Evolutionary conservation across 768 basidiomycete species (phyloP).

Genomic region (Hericium rajendrae): DNA sequence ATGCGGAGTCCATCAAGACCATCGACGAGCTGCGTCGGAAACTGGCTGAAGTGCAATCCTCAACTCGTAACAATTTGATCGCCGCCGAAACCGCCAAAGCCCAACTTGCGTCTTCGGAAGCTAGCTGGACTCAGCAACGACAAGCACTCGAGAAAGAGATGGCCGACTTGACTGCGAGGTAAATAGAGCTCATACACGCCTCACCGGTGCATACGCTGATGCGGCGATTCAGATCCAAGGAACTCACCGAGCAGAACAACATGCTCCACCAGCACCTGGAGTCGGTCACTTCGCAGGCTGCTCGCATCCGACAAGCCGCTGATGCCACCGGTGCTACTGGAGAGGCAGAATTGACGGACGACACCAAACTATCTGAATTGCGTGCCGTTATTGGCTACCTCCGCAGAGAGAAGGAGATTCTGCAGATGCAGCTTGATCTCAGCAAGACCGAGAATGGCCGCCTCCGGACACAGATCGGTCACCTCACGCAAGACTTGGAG

Average conservation of each 20-base stretch:
- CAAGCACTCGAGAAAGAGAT: constrained; percentile 73
- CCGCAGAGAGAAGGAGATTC: constrained; percentile 86
- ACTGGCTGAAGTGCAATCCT: constrained; percentile 38
- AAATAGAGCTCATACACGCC: constrained; percentile 9
- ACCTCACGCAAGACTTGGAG: constrained; percentile 57
- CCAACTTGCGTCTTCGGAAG: constrained; percentile 61
- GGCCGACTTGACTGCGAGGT: constrained; percentile 63
- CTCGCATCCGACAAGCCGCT: constrained; percentile 67
- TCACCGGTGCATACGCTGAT: not conserved
- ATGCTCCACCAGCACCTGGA: constrained; percentile 80
- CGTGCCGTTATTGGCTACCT: constrained; percentile 74
- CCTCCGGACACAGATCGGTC: constrained; percentile 67
- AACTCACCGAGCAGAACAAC: constrained; percentile 65
- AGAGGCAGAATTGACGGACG: constrained; percentile 40
- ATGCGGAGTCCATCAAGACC: constrained; percentile 76
- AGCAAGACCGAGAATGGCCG: constrained; percentile 69
- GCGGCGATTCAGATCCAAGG: constrained; percentile 44
- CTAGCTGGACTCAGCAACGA: constrained; percentile 75
- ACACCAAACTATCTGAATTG: constrained; percentile 61
- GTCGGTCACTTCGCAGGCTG: constrained; percentile 71
- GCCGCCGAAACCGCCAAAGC: constrained; percentile 66
- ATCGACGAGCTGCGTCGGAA: constrained; percentile 58
- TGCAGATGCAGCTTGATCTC: constrained; percentile 79
- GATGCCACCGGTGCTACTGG: constrained; percentile 33
- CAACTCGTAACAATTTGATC: constrained; percentile 48